Evolutionary conservation across 1,139 yeast genomes (phyloP), one percentile per base, ranked within the genome.

Genomic region (Maudiozyma humilis): DNA sequence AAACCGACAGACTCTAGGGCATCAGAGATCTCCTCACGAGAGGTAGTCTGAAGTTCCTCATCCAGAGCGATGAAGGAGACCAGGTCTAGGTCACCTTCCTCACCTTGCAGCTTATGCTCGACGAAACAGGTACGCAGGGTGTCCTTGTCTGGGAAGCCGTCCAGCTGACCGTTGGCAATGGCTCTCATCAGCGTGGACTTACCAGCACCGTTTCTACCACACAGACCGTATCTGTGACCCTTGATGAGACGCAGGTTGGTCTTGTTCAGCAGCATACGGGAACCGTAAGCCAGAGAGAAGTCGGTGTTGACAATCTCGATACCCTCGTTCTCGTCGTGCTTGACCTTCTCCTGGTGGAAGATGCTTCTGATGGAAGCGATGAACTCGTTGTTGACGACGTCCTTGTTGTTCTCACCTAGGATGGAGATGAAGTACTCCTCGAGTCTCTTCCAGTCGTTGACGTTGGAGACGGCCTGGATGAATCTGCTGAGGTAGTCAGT

Each of bases 181-280:
- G 98, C 85, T 67, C 98, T 78, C 97, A 91, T 89, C 60, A 91
- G 73, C 16, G 98, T 91, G 15, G 96, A 87, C 67, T 91, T 91
- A 71, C 98, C 98, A 47, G 96, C 96, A 76, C 98, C 98, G 65
- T 91, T 91, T 69, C 97, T 79, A 60, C 98, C 98, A 73, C 96
- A 88, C 51, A 91, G 76, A 71, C 98, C 98, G 62, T 91, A 91
- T 66, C 98, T 79, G 67, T 86, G 96, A 56, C 98, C 98, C 70
- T 89, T 88, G 59, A 85, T 72, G 49, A 91, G 75, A 60, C 95
- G 77, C 62, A 91, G 71, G 51, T 75, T 82, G 44, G 98, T 89
- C 69, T 91, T 89, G 75, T 89, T 91, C 58, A 91, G 72, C 57
- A 91, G 76, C 96, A 91, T 91, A 69, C 97, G 82, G 35, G 96